Evolutionary conservation across 371 early-diverging fungal genomes (phyloP).

Genomic region (Saksenaea vasiformis): DNA sequence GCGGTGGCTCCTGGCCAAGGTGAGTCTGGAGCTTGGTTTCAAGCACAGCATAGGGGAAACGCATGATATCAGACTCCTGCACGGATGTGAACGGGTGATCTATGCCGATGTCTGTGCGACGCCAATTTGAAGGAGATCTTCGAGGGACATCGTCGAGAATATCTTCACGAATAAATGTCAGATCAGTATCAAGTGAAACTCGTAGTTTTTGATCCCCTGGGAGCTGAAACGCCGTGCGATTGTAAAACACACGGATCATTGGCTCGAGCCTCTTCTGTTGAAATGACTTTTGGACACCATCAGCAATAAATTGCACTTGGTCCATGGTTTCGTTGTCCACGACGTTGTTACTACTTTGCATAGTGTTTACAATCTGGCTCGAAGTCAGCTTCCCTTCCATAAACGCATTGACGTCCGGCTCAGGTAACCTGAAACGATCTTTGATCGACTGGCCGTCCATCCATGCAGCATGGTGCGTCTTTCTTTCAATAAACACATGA

Average conservation of each 20-base stretch:
- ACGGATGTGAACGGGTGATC: slow-evolving; percentile 88
- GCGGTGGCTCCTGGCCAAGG: slow-evolving; percentile 81
- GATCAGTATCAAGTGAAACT: slow-evolving; percentile 96
- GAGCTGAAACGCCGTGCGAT: slow-evolving; percentile 97
- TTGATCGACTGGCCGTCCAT: slow-evolving; percentile 89
- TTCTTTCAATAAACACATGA: slow-evolving; percentile 95
- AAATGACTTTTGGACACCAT: slow-evolving; percentile 82
- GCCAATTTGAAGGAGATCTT: slow-evolving; percentile 86
- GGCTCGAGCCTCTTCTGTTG: slow-evolving; percentile 79
- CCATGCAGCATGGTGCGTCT: slow-evolving; percentile 98
- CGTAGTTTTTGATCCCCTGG: slow-evolving; percentile 94
- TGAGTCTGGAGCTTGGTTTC: slow-evolving; percentile 95
- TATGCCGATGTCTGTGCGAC: slow-evolving; percentile 85
- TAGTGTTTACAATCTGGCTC: slow-evolving; percentile 68
- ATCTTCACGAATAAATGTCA: slow-evolving; percentile 98
- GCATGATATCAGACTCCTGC: slow-evolving; percentile 75
- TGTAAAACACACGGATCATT: slow-evolving; percentile 87
- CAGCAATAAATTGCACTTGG: slow-evolving; percentile 70
- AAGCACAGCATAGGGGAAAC: slow-evolving; percentile 98
- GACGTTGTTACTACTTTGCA: slow-evolving; percentile 64
- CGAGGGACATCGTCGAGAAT: slow-evolving; percentile 59
- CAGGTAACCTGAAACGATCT: slow-evolving; percentile 59
- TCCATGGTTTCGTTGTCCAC: slow-evolving; percentile 77
- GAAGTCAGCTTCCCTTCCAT: slow-evolving; percentile 85
- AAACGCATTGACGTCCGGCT: slow-evolving; percentile 43